Conservation (phyloP, 192 early-diverging fungal species). For the Coemansia sp. region DNA sequence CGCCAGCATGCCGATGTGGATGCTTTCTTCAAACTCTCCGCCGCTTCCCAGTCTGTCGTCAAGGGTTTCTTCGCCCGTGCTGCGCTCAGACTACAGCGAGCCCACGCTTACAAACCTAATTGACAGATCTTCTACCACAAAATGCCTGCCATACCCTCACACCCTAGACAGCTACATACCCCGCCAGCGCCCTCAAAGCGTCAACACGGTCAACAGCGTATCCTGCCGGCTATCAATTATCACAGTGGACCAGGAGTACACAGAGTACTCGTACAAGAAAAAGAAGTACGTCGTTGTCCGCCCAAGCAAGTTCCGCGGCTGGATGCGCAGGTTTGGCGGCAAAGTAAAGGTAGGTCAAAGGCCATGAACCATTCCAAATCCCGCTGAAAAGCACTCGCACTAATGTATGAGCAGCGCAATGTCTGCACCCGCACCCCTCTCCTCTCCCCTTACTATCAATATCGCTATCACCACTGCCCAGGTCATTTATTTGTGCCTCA, state of each 20-base stretch:
- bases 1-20: background rate
- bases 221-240: slow-evolving; percentile 49
- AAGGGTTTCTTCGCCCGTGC: slow-evolving; percentile 6
- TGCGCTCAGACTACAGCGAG: slow-evolving; percentile 35
- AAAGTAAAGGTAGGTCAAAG: slow-evolving; percentile 43
- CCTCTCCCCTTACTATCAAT: too few species aligned
- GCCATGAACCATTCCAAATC: background rate
- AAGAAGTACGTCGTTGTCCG: slow-evolving; percentile 27
- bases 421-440: too few species aligned
- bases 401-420: too few species aligned
- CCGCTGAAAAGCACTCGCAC: too few species aligned
- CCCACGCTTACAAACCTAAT: slow-evolving; percentile 18
- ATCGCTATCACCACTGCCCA: too few species aligned
- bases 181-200: slow-evolving; percentile 31
- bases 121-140: slow-evolving; percentile 17
- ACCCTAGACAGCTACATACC: slow-evolving; percentile 35
- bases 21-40: slow-evolving; percentile 3
- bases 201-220: slow-evolving; percentile 16
- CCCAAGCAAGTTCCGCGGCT: slow-evolving; percentile 46
- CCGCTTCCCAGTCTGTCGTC: slow-evolving; percentile 6
- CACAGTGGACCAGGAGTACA: slow-evolving; percentile 37
- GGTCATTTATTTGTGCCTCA: too few species aligned
- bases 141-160: slow-evolving; percentile 39
- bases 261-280: slow-evolving; percentile 45
- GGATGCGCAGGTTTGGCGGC: slow-evolving; percentile 37